Conservation (phyloP, 345 rosid species). For the Rhodamnia argentea region DNA sequence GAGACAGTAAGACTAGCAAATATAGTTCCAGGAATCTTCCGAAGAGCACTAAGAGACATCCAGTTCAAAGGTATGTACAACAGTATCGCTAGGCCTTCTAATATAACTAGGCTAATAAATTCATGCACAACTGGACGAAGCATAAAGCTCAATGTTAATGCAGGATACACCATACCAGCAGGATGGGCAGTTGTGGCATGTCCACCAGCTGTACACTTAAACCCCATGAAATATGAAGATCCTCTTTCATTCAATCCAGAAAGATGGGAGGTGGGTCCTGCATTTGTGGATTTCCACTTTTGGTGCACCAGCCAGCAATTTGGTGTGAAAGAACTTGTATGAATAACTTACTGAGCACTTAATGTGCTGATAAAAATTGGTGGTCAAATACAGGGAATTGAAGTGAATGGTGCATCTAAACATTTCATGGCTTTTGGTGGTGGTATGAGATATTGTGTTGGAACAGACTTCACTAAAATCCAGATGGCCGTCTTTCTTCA, state of each 20-base stretch:
- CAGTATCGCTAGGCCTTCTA: neutral
- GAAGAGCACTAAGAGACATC: conserved; percentile 70
- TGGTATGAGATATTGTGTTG: conserved; percentile 95
- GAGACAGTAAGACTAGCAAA: conserved; percentile 94
- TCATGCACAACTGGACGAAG: neutral
- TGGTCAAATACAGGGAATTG: conserved; percentile 36
- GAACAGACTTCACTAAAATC: conserved; percentile 79
- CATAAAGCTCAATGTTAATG: neutral
- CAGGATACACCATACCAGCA: conserved; percentile 86
- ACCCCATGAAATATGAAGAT: conserved; percentile 54
- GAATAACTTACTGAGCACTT: neutral
- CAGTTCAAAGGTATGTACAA: conserved; percentile 47
- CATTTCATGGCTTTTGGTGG: conserved; percentile 94
- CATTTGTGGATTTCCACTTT: neutral
- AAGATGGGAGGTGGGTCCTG: conserved; percentile 72
- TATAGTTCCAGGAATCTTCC: conserved; percentile 89
- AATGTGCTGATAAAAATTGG: neutral
- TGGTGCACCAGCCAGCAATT: neutral
- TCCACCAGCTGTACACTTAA: conserved; percentile 92
- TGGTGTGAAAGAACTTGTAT: neutral
- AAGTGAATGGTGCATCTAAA: conserved; percentile 49
- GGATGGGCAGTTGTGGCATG: conserved; percentile 89
- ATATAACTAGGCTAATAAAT: neutral
- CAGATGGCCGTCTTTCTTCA: conserved; percentile 86
- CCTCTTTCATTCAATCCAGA: conserved; percentile 74